These are phyloP conservation scores for Alternaria brassicae DNA, from an alignment of 2,329 filamentous ascomycete genomes.

Conservation along the genomic window DNA sequence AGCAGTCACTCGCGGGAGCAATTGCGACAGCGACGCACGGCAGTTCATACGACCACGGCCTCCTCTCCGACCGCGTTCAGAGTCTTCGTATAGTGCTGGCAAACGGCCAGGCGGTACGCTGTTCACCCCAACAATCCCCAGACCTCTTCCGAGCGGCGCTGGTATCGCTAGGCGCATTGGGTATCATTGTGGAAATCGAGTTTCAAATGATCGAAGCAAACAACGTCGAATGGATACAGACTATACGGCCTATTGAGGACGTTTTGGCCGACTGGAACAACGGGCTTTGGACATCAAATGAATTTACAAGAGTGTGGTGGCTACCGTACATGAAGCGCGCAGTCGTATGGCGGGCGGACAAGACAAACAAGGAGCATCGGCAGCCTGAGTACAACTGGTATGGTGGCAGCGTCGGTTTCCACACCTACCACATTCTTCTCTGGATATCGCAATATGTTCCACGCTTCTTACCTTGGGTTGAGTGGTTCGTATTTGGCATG, in stretches of 20 bases:
- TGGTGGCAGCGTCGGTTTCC: constrained; percentile 80
- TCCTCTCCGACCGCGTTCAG: constrained; percentile 80
- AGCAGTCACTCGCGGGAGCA: constrained; percentile 90
- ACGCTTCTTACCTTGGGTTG: constrained; percentile 81
- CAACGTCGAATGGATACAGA: constrained; percentile 86
- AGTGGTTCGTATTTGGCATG: constrained; percentile 97
- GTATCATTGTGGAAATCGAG: constrained; percentile 89
- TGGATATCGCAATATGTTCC: constrained; percentile 81
- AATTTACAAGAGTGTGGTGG: constrained; percentile 98
- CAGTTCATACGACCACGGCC: constrained; percentile 80
- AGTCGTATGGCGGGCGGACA: constrained; percentile 88
- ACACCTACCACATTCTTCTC: constrained; percentile 90
- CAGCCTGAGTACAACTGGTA: constrained; percentile 76
- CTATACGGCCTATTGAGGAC: constrained; percentile 71
- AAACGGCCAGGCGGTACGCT: constrained; percentile 75
- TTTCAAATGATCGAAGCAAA: constrained; percentile 81
- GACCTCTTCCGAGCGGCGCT: constrained; percentile 89
- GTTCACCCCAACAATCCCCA: constrained; percentile 70
- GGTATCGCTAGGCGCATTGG: constrained; percentile 85
- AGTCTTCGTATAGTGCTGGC: constrained; percentile 81
- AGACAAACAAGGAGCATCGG: constrained; percentile 68
- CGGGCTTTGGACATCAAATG: constrained; percentile 79
- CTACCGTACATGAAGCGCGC: constrained; percentile 88
- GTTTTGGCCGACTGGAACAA: constrained; percentile 76
- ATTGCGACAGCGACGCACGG: constrained; percentile 95